Evolutionary conservation across 345 rosid genomes (phyloP).

Genomic region (Eucalyptus sp.): DNA sequence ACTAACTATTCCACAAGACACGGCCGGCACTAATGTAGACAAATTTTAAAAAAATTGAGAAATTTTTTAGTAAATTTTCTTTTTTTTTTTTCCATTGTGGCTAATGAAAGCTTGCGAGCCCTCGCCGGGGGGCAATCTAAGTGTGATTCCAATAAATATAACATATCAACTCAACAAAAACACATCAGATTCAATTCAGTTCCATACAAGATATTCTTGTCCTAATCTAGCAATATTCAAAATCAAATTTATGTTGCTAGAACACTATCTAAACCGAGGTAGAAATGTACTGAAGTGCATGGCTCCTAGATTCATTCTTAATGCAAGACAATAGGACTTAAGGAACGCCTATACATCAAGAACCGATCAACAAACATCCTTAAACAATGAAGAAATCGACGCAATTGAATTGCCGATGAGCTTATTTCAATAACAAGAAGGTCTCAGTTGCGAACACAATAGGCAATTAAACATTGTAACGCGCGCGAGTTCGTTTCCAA

Average conservation of each 20-base stretch:
- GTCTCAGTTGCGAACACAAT: background rate
- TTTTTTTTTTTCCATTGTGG: no score
- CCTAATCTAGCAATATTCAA: background rate
- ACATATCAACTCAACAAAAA: rapidly evolving
- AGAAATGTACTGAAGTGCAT: background rate
- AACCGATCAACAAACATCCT: background rate
- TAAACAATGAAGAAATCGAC: background rate
- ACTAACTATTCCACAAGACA: rapidly evolving
- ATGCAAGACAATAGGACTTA: background rate
- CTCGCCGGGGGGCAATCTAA: rapidly evolving
- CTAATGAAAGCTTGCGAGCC: rapidly evolving
- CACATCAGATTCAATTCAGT: rapidly evolving
- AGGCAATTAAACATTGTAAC: no score
- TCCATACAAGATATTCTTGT: background rate
- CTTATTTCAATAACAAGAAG: background rate
- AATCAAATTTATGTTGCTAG: background rate
- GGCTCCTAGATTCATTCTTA: background rate
- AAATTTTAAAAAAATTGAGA: no score
- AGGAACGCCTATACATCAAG: background rate
- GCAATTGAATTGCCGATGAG: background rate
- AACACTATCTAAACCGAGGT: background rate
- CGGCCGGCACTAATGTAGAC: rapidly evolving
- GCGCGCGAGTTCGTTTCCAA: no score
- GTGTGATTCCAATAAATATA: rapidly evolving
- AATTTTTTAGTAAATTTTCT: no score